Evolutionary conservation across 1,284 basidiomycete species (phyloP).

Genomic region (Sporisorium reilianum): DNA sequence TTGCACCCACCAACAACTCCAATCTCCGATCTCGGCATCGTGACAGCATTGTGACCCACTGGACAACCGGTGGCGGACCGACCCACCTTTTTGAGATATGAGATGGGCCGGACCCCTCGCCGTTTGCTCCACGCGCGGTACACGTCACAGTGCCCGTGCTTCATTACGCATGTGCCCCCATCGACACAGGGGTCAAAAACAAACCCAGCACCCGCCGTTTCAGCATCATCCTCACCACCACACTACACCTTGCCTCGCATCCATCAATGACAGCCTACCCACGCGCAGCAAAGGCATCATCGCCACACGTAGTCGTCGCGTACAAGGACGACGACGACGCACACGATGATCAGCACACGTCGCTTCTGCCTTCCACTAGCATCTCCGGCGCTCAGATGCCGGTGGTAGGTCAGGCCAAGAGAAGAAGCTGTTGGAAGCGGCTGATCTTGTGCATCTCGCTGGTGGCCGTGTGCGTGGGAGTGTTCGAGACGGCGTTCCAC

Average conservation of each 20-base stretch:
- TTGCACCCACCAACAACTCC: too few species aligned
- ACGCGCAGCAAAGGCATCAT: background rate
- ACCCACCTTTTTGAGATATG: too few species aligned
- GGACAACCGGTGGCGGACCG: too few species aligned
- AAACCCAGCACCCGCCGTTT: background rate
- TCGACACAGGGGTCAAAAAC: background rate
- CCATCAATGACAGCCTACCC: background rate
- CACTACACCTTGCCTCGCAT: background rate
- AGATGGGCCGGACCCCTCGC: too few species aligned
- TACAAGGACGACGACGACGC: slow-evolving; percentile 31
- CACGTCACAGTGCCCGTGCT: background rate
- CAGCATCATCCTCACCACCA: background rate
- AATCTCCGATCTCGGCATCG: too few species aligned
- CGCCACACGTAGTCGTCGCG: slow-evolving; percentile 21
- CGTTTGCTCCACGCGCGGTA: background rate
- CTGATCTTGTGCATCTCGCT: slow-evolving; percentile 11
- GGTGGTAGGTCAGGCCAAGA: background rate
- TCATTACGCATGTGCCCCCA: too few species aligned
- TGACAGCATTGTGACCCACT: too few species aligned
- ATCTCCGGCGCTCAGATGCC: too few species aligned
- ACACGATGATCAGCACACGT: slow-evolving; percentile 3
- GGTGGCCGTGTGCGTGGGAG: slow-evolving; percentile 15
- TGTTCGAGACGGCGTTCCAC: slow-evolving; percentile 28
- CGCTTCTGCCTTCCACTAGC: slow-evolving; percentile 7
- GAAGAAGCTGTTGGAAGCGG: slow-evolving; percentile 2